A percentile compares a stretch with the other conserved stretches of the same genome.
phyloP scores from a whole-genome alignment of 371 early-diverging fungal species.

The Globomyces sp. region DNA sequence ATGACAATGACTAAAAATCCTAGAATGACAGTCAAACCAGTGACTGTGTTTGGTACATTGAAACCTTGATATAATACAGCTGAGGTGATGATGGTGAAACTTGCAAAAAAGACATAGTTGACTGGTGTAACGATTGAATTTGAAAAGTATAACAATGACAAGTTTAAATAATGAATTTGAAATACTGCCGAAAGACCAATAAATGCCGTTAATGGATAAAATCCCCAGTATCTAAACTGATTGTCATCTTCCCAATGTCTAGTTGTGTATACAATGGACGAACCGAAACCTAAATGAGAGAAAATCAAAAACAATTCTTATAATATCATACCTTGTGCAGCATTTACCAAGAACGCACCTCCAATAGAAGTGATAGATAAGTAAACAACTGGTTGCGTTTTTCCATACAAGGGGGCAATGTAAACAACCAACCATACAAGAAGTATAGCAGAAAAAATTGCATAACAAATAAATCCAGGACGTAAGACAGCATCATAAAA shows the following conservation, averaged over 20 bases:
- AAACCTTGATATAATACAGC: constrained; percentile 51
- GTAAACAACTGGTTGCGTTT: constrained; percentile 73
- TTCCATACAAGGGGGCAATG: constrained; percentile 47
- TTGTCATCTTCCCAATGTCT: constrained; percentile 36
- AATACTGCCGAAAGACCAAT: constrained; percentile 33
- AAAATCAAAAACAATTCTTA: background rate
- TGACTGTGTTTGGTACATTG: constrained; percentile 29
- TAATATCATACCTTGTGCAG: constrained; percentile 30
- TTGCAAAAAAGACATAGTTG: constrained; percentile 57
- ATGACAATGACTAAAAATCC: constrained; percentile 29
- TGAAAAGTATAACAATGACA: constrained; percentile 39
- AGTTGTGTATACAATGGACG: constrained; percentile 44
- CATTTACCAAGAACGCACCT: constrained; percentile 59
- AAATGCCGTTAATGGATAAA: constrained; percentile 46
- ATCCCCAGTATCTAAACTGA: constrained; percentile 42
- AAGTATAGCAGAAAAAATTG: constrained; percentile 54
- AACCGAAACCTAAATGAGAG: constrained; percentile 40
- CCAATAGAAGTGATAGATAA: constrained; percentile 85
- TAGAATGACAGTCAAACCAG: constrained; percentile 23
- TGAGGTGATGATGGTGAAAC: constrained; percentile 45
- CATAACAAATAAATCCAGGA: constrained; percentile 73
- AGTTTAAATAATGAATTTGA: constrained; percentile 53
- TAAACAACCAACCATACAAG: constrained; percentile 68
- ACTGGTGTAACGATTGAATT: constrained; percentile 57
- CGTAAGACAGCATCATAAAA: constrained; percentile 37